Percentiles rank a stretch among this genome's conserved stretches.
Evolutionary conservation across 768 basidiomycete genomes (phyloP).

Genomic region (Ephemerocybe angulata): DNA sequence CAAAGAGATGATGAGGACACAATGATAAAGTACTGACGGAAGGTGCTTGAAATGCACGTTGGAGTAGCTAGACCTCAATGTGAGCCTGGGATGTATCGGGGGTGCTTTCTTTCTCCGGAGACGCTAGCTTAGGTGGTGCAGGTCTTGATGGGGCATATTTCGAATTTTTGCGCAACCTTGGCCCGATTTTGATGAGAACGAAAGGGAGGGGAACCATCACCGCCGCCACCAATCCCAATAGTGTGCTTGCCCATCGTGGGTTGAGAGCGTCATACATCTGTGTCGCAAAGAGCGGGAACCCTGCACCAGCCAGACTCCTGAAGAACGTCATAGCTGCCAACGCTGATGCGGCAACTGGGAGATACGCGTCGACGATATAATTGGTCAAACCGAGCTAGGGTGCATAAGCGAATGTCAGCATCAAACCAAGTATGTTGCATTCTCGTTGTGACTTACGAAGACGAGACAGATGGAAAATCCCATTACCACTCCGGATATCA

Average conservation of each 20-base stretch:
- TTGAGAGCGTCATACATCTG: conserved; percentile 50
- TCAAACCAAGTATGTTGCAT: no score
- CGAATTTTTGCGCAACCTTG: conserved; percentile 38
- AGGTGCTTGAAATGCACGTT: no score
- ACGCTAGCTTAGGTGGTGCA: not conserved
- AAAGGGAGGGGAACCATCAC: conserved; percentile 51
- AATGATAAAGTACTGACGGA: no score
- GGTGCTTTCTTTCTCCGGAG: not conserved
- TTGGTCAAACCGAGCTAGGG: conserved; percentile 48
- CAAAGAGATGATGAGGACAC: no score
- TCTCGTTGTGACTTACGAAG: conserved; percentile 40
- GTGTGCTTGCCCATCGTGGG: conserved; percentile 55
- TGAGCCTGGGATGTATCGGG: no score
- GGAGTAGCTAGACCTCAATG: no score
- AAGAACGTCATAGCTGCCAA: conserved; percentile 49
- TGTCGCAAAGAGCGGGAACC: conserved; percentile 51
- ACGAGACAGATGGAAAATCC: conserved; percentile 51
- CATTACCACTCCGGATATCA: conserved; percentile 44
- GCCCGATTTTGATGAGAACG: conserved; percentile 40
- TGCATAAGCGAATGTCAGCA: not conserved
- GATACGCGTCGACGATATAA: conserved; percentile 61
- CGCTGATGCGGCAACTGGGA: conserved; percentile 52
- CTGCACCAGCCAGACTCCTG: conserved; percentile 51
- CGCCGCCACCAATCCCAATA: conserved; percentile 50
- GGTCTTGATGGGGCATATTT: conserved; percentile 33